phyloP scores from a whole-genome alignment of 2,329 filamentous ascomycete species.

The Gyromitra esculenta region DNA sequence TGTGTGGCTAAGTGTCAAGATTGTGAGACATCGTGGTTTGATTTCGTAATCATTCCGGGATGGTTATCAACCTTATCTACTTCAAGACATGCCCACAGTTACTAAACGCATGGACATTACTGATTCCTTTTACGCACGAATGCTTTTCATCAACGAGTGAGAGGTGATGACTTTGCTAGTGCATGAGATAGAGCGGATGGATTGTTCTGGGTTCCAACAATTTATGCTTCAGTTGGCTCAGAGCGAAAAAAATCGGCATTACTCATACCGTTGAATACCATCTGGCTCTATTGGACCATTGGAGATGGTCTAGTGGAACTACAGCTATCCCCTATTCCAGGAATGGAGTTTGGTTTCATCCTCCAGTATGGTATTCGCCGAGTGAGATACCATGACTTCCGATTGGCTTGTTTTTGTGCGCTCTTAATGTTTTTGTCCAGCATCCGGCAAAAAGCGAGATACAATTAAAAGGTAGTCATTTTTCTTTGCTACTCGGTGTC shows the following conservation, averaged over 20 bases:
- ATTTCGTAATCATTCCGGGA: conserved; percentile 41
- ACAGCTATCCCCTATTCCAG: background rate
- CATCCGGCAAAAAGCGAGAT: background rate
- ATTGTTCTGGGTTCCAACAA: conserved; percentile 3
- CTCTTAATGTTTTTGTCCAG: background rate
- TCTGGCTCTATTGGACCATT: background rate
- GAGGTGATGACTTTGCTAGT: background rate
- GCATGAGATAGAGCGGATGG: background rate
- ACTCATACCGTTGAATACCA: background rate
- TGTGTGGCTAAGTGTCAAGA: conserved; percentile 22
- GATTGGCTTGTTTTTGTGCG: background rate
- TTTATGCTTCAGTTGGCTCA: background rate
- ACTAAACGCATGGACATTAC: background rate
- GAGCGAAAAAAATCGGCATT: background rate
- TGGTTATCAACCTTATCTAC: conserved; percentile 23
- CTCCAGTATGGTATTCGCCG: background rate
- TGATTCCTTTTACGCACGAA: background rate
- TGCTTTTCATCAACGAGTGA: conserved; percentile 16
- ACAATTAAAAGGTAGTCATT: background rate
- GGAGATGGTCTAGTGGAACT: background rate
- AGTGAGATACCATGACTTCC: background rate
- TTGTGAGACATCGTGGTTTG: conserved; percentile 15
- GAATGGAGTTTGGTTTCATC: background rate
- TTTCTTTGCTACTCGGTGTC: background rate
- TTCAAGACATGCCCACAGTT: conserved; percentile 15